phyloP scores from a whole-genome alignment of 768 basidiomycete genomes.

The Suillus cothurnatus region DNA sequence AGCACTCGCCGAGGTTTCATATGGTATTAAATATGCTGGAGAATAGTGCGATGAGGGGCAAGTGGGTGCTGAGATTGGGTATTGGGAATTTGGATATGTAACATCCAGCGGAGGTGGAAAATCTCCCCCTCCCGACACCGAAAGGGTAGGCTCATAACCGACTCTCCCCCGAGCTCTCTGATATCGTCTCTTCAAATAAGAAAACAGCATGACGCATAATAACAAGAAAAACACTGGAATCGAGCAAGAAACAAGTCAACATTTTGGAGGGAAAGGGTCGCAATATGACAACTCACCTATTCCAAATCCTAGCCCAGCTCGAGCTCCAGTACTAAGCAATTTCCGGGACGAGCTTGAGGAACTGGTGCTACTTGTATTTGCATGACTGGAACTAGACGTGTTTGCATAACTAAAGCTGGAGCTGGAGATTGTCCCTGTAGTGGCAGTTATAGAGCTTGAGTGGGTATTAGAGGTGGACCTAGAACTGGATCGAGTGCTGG shows the following conservation, averaged over 20 bases:
- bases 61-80: conserved; percentile 7
- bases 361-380: background rate
- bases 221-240: conserved; percentile 5
- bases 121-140: conserved; percentile 1
- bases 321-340: conserved; percentile 17
- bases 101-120: background rate
- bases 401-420: conserved; percentile 6
- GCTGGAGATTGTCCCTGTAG: background rate
- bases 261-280: background rate
- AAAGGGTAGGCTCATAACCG: background rate
- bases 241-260: background rate
- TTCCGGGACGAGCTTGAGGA: conserved; percentile 7
- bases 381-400: background rate
- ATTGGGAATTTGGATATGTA: conserved; percentile 9
- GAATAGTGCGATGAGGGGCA: conserved; percentile 4
- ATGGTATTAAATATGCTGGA: background rate
- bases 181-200: conserved; percentile 10
- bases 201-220: conserved; percentile 6
- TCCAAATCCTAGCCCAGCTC: conserved; percentile 30
- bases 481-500: background rate
- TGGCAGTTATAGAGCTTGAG: background rate
- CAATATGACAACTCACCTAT: conserved; percentile 18
- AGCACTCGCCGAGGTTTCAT: background rate
- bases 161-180: conserved; percentile 1
- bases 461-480: background rate